Percentiles rank a stretch among this genome's conserved stretches.
phyloP scores from a whole-genome alignment of 192 early-diverging fungal species.

The Haplosporangium gracile region DNA sequence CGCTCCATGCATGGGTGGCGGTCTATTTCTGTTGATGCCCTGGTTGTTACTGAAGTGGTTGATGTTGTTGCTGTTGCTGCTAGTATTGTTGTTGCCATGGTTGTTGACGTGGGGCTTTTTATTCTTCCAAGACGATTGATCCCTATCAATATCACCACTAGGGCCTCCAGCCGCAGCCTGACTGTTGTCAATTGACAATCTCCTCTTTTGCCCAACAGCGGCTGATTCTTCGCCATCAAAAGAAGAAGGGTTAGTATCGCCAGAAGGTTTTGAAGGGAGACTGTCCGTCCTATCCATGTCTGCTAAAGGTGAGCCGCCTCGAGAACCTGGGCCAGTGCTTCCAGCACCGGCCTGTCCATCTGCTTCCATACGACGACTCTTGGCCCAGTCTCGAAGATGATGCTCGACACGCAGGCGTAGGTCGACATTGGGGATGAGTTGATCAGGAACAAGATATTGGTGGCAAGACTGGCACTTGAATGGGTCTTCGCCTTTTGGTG shows the following conservation, averaged over 20 bases:
- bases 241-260: constrained; percentile 8
- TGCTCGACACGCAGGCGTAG: constrained; percentile 67
- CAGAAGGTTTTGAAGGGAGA: constrained; percentile 3
- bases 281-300: constrained; percentile 1
- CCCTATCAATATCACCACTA: constrained; percentile 37
- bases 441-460: constrained; percentile 64
- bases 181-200: constrained; percentile 22
- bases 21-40: constrained; percentile 37
- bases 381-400: constrained; percentile 62
- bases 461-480: constrained; percentile 73
- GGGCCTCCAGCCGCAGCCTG: background rate
- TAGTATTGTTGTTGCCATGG: background rate
- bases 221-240: background rate
- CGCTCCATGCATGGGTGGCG: constrained; percentile 20
- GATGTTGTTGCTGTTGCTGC: constrained; percentile 7
- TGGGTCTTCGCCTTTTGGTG: constrained; percentile 59
- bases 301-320: constrained; percentile 25
- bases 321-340: background rate
- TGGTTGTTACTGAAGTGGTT: constrained; percentile 24
- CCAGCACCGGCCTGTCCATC: constrained; percentile 3
- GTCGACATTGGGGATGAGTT: constrained; percentile 63
- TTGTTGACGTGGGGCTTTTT: constrained; percentile 45
- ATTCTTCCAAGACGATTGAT: constrained; percentile 50
- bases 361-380: constrained; percentile 30
- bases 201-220: constrained; percentile 31